phyloP scores from a whole-genome alignment of 2,329 filamentous ascomycete species.

The Ophiostoma fasciatum region DNA sequence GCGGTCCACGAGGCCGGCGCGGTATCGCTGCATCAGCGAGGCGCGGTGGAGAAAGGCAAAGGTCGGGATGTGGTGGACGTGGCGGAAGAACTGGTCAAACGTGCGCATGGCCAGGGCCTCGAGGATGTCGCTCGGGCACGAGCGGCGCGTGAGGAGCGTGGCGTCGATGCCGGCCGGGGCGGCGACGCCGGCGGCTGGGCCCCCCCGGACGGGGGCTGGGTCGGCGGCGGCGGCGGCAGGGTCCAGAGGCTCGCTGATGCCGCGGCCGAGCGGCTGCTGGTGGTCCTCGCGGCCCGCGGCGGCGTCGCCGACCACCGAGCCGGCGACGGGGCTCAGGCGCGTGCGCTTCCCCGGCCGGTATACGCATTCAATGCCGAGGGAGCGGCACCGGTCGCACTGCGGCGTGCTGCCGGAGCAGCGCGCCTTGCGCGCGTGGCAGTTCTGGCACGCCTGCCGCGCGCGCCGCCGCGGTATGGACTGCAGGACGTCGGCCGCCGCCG shows the following conservation, averaged over 20 bases:
- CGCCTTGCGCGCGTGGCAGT: conserved; percentile 43
- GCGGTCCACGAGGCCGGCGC: conserved; percentile 39
- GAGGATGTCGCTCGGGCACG: conserved; percentile 24
- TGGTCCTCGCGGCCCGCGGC: background rate
- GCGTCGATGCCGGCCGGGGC: conserved; percentile 2
- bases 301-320: conserved; percentile 1
- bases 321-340: conserved; percentile 9
- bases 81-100: conserved; percentile 42
- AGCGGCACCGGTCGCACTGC: conserved; percentile 35
- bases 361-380: conserved; percentile 39
- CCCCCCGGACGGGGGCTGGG: no score
- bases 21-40: conserved; percentile 44
- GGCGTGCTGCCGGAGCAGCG: conserved; percentile 43
- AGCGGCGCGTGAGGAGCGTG: background rate
- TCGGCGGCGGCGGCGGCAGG: conserved; percentile 5
- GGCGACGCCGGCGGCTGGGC: no score
- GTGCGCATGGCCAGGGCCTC: conserved; percentile 35
- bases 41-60: conserved; percentile 44
- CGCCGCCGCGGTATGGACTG: conserved; percentile 34
- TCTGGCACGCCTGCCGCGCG: conserved; percentile 41
- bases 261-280: background rate
- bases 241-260: conserved; percentile 10
- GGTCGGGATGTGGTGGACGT: conserved; percentile 43
- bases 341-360: conserved; percentile 34
- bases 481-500: conserved; percentile 13